phyloP scores from a whole-genome alignment of 371 early-diverging fungal species.

The Circinella umbellata region DNA sequence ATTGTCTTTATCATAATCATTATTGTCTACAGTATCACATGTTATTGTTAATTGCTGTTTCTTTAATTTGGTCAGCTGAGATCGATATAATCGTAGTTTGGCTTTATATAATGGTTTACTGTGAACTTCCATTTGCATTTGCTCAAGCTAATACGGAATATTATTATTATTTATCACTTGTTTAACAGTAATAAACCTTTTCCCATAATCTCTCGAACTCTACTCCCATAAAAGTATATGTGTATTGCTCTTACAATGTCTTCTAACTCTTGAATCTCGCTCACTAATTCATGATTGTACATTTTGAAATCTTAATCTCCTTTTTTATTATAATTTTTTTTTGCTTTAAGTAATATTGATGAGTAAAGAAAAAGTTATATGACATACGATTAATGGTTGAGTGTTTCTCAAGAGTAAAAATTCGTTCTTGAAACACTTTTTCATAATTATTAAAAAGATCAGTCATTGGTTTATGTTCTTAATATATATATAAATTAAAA shows the following conservation, averaged over 20 bases:
- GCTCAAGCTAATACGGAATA: slow-evolving; percentile 62
- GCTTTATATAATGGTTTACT: slow-evolving; percentile 82
- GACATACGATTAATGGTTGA: slow-evolving; percentile 72
- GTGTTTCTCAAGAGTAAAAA: slow-evolving; percentile 63
- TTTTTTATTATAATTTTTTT: no score
- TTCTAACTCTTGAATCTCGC: slow-evolving; percentile 70
- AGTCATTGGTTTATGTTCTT: slow-evolving; percentile 33
- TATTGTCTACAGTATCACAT: slow-evolving; percentile 40
- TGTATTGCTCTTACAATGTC: slow-evolving; percentile 72
- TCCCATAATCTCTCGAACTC: no score
- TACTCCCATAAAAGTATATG: no score
- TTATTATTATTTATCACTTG: no score
- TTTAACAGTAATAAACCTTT: background rate
- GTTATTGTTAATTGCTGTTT: slow-evolving; percentile 63
- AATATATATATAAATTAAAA: background rate
- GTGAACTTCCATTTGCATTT: slow-evolving; percentile 90
- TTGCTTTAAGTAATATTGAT: no score
- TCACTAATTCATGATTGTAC: slow-evolving; percentile 59
- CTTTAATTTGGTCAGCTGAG: slow-evolving; percentile 77
- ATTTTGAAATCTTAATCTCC: no score
- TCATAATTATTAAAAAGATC: slow-evolving; percentile 90
- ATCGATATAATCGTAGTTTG: slow-evolving; percentile 73
- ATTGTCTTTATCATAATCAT: slow-evolving; percentile 29
- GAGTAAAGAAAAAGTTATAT: slow-evolving; percentile 4
- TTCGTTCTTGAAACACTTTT: slow-evolving; percentile 75